Percentiles rank a stretch among this genome's conserved stretches.
These are phyloP conservation scores for Fusarium chlamydosporum DNA, from an alignment of 2,329 filamentous ascomycete genomes.

Conservation along the genomic window DNA sequence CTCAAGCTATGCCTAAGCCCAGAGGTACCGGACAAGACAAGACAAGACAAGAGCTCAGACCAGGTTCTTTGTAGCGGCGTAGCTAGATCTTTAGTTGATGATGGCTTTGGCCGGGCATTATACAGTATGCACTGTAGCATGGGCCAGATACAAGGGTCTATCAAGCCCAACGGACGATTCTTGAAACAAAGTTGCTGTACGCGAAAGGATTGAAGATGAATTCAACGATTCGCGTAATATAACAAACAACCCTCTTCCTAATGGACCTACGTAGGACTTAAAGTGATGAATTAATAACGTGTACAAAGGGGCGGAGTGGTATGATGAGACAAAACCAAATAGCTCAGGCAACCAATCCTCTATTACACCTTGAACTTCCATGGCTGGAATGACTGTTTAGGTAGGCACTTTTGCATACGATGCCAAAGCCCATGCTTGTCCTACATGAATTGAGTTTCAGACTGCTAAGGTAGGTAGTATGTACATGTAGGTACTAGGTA, in stretches of 20 bases:
- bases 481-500: too few species aligned
- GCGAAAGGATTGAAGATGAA: background rate
- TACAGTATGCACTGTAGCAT: constrained; percentile 43
- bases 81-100: constrained; percentile 22
- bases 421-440: constrained; percentile 18
- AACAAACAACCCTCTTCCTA: background rate
- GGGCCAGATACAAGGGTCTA: constrained; percentile 22
- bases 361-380: constrained; percentile 1
- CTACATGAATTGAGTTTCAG: constrained; percentile 36
- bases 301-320: constrained; percentile 25
- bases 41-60: constrained; percentile 33
- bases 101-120: constrained; percentile 32
- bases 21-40: constrained; percentile 10
- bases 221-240: background rate
- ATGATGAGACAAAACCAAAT: constrained; percentile 9
- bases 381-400: constrained; percentile 16
- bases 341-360: constrained; percentile 4
- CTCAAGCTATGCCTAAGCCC: constrained; percentile 35
- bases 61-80: constrained; percentile 27
- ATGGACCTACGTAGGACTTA: constrained; percentile 5
- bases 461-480: too few species aligned
- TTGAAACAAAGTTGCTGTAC: constrained; percentile 4
- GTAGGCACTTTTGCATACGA: constrained; percentile 19
- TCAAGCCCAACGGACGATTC: constrained; percentile 2
- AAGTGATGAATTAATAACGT: constrained; percentile 11